Evolutionary conservation across 805 yeast genomes (phyloP).

Genomic region (Candida gorgasii): DNA sequence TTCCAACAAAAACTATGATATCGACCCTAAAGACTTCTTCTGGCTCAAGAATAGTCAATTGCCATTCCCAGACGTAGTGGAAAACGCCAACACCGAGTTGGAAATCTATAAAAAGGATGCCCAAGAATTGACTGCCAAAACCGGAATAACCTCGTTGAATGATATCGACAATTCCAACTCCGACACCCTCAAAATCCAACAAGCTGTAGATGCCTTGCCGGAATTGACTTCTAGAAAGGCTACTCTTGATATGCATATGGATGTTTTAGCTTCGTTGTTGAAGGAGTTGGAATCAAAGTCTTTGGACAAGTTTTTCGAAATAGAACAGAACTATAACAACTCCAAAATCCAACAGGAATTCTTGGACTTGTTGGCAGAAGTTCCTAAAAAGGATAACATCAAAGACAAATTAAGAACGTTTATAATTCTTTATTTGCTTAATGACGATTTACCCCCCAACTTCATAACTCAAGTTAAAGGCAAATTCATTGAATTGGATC

Average conservation of each 20-base stretch:
- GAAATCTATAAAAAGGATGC: constrained; percentile 85
- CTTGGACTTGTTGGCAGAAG: constrained; percentile 54
- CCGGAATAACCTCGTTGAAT: constrained; percentile 69
- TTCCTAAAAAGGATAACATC: constrained; percentile 53
- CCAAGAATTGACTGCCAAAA: constrained; percentile 74
- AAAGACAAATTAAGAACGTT: constrained; percentile 87
- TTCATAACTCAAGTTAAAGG: constrained; percentile 58
- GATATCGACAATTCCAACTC: constrained; percentile 58
- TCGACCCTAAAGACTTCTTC: constrained; percentile 91
- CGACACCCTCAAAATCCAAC: constrained; percentile 71
- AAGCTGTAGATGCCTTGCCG: constrained; percentile 89
- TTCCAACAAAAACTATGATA: constrained; percentile 62
- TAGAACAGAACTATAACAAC: constrained; percentile 80
- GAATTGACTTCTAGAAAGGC: constrained; percentile 86
- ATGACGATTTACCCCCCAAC: constrained; percentile 43
- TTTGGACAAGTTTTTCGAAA: constrained; percentile 88
- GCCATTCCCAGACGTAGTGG: constrained; percentile 99
- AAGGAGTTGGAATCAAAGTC: constrained; percentile 83
- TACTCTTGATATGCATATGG: constrained; percentile 95
- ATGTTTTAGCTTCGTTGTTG: constrained; percentile 80
- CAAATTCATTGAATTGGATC: constrained; percentile 54
- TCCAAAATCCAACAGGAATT: constrained; percentile 59
- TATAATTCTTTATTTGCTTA: constrained; percentile 66
- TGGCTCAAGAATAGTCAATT: constrained; percentile 82
- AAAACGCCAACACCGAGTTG: constrained; percentile 84